Evolutionary conservation across 805 yeast genomes (phyloP).

Genomic region (Kuraishia cidri): DNA sequence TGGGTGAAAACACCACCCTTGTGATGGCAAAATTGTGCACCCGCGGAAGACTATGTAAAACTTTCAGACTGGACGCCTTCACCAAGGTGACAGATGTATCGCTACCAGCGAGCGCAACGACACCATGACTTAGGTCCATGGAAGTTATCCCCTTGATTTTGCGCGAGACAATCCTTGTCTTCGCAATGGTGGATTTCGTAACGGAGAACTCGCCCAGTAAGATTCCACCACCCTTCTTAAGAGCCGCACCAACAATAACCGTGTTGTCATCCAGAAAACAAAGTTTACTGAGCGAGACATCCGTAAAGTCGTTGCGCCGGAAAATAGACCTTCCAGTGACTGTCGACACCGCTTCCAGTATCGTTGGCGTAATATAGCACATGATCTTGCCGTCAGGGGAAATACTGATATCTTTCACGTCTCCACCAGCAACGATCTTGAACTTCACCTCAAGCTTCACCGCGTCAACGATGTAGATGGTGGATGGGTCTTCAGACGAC

Average conservation of each 20-base stretch:
- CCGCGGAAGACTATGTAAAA: conserved; percentile 40
- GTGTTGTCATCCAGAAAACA: conserved; percentile 22
- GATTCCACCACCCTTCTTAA: conserved; percentile 32
- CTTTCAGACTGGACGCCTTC: conserved; percentile 39
- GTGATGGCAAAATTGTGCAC: conserved; percentile 80
- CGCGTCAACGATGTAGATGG: conserved; percentile 52
- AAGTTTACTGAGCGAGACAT: conserved; percentile 16
- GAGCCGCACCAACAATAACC: conserved; percentile 33
- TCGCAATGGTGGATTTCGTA: conserved; percentile 29
- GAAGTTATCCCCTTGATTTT: conserved; percentile 51
- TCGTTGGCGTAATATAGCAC: conserved; percentile 49
- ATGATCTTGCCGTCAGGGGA: conserved; percentile 60
- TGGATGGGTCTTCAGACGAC: conserved; percentile 58
- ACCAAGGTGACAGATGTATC: conserved; percentile 61
- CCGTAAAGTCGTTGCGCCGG: conserved; percentile 10
- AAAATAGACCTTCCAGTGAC: conserved; percentile 30
- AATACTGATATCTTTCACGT: conserved; percentile 57
- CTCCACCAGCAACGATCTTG: conserved; percentile 42
- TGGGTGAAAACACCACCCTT: conserved; percentile 56
- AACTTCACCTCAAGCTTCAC: conserved; percentile 42
- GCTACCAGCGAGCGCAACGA: conserved; percentile 51
- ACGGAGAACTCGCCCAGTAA: conserved; percentile 34
- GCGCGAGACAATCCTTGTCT: conserved; percentile 29
- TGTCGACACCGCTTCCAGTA: conserved; percentile 43
- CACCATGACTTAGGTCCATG: conserved; percentile 32